Base-by-base conservation (phyloP, 192 early-diverging fungal species). In the Geranomyces variabilis region DNA sequence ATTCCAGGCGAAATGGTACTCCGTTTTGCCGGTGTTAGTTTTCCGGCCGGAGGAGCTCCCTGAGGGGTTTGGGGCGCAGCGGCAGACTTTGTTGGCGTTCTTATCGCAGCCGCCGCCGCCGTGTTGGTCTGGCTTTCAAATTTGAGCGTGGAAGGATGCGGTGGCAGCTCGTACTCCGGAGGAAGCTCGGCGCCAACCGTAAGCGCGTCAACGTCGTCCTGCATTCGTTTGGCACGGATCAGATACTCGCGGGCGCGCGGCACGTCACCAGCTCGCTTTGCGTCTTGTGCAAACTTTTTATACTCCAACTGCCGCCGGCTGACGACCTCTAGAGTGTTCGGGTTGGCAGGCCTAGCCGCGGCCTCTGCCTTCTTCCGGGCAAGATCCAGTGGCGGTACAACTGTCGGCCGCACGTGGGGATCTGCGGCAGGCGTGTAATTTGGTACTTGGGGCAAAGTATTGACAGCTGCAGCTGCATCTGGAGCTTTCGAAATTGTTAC, bases 241-340 rank as follows among this genome's bases (percentile, higher is more conserved):
- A 91, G 45, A 77, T 84, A 77, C 70, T 88, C 80, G 17, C 85
- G 75, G 1, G 89, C 86, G 4, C 33, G 67, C 13, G 53, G 49
- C 3, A 83, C 21, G 49, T 89, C 76, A 30, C 81, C 77, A 0
- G 80, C 53, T 19, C 79, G 69, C 77, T 90, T 90, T 69, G 80
- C 84, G 14, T 73, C 72, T 41, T 87, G 55, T 4, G 87, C 90
- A 9, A 79, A 80, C 30, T 83, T 71, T 68, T 86, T 89, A 69
- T 91, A 91, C 71, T 91, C 81, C 29, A 80, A 55, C 62, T 81
- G 80, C 62, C 55, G 56, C 44, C 28, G 51, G 36, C 36, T 41
- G 3, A 41, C 36, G 10, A 41, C 36, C 36, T 41, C 36, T 10
- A 41, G 10, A 3, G 36, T 41, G 5, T 7, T 41, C 10, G 36